Evolutionary conservation across 163 green algal genomes (phyloP).

Genomic region (Prototheca wickerhamii): DNA sequence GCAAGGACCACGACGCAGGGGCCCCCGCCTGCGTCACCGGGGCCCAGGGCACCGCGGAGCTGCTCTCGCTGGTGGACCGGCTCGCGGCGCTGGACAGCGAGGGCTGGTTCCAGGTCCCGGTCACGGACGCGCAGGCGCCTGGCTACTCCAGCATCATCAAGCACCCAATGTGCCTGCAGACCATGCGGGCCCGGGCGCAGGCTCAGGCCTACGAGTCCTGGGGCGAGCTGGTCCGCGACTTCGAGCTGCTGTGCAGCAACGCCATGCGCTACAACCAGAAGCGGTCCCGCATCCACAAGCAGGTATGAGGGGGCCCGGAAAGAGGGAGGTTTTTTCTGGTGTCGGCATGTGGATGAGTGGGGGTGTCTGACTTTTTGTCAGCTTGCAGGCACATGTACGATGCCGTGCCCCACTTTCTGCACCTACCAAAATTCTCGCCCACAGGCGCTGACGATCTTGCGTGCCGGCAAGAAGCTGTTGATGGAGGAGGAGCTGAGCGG

Average conservation of each 20-base stretch:
- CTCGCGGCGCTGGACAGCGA: constrained; percentile 35
- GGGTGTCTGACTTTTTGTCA: not conserved
- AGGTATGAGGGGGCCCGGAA: not conserved
- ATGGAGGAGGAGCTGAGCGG: constrained; percentile 24
- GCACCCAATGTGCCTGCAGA: constrained; percentile 71
- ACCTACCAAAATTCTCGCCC: constrained; percentile 1
- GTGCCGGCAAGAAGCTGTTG: constrained; percentile 43
- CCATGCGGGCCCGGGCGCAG: constrained; percentile 61
- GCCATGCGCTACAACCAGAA: constrained; percentile 70
- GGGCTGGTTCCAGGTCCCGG: constrained; percentile 59
- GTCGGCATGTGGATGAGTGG: not conserved
- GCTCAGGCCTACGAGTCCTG: constrained; percentile 55
- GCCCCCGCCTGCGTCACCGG: not conserved
- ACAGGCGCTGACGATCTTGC: constrained; percentile 37
- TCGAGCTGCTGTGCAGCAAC: constrained; percentile 82
- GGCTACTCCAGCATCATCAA: constrained; percentile 72
- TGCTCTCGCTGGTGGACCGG: constrained; percentile 12
- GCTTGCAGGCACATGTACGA: not conserved
- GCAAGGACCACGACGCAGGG: not conserved
- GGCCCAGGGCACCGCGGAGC: not conserved
- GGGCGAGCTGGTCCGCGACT: constrained; percentile 57
- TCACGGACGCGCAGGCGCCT: constrained; percentile 53
- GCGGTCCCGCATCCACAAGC: constrained; percentile 53
- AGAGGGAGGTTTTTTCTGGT: not conserved
- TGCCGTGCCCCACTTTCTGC: not conserved